Evolutionary conservation across 805 yeast genomes (phyloP).

Genomic region (Cyberlindnera saturnus): DNA sequence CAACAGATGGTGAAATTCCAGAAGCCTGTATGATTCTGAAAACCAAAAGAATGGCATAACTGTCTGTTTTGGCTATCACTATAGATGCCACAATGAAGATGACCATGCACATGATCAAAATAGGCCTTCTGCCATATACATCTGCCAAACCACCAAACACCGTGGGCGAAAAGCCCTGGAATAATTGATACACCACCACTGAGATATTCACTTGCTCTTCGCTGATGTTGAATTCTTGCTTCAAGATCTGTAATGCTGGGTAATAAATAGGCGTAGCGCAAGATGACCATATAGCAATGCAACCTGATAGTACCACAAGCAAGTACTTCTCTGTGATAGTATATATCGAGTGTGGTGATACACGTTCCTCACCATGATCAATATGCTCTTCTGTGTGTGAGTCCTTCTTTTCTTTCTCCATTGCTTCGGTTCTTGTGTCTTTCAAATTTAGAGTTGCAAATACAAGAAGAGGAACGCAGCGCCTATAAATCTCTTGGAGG

Average conservation of each 20-base stretch:
- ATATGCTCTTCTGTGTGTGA: not conserved
- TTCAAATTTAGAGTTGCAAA: too few species aligned
- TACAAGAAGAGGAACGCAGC: too few species aligned
- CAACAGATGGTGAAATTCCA: conserved; percentile 70
- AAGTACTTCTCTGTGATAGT: conserved; percentile 3
- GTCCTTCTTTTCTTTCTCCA: not conserved
- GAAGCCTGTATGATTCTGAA: conserved; percentile 73
- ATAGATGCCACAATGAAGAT: conserved; percentile 57
- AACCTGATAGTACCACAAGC: conserved; percentile 1
- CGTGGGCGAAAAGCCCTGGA: conserved; percentile 76
- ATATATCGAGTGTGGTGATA: conserved; percentile 3
- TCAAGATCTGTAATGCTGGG: conserved; percentile 63
- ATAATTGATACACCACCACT: conserved; percentile 67
- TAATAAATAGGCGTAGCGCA: conserved; percentile 74
- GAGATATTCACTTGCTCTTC: conserved; percentile 60
- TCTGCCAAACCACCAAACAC: conserved; percentile 67
- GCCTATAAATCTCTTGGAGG: too few species aligned
- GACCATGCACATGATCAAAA: conserved; percentile 46
- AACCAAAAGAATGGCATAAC: conserved; percentile 56
- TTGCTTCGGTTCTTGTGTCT: too few species aligned
- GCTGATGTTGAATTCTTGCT: conserved; percentile 45
- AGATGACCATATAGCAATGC: conserved; percentile 59
- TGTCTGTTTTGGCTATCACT: conserved; percentile 55
- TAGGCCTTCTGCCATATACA: conserved; percentile 64
- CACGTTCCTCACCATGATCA: not conserved